Evolutionary conservation across 1,284 basidiomycete genomes (phyloP).

Genomic region (Schizophyllum amplum): DNA sequence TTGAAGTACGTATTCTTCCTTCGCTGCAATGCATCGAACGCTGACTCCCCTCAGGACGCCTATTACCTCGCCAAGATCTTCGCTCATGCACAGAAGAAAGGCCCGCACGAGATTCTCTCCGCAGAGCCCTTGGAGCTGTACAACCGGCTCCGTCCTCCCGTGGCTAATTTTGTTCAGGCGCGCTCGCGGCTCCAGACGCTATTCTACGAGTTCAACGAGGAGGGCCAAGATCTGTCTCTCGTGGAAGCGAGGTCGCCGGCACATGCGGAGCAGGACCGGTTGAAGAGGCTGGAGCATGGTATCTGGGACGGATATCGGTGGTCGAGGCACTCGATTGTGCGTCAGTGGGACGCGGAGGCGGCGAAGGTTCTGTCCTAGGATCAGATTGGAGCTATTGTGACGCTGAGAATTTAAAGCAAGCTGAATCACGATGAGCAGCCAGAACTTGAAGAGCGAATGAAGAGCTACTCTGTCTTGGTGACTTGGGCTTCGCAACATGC

Average conservation of each 20-base stretch:
- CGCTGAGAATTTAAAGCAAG: no score
- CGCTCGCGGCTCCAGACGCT: not conserved
- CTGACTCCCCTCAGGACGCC: not conserved
- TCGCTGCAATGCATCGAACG: not conserved
- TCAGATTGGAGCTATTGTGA: no score
- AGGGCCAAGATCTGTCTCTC: not conserved
- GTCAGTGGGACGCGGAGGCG: no score
- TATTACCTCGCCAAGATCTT: not conserved
- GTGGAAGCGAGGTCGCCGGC: not conserved
- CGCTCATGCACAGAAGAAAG: not conserved
- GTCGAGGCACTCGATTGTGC: not conserved
- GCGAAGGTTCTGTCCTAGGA: no score
- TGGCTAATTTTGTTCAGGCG: not conserved
- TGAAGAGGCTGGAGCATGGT: not conserved
- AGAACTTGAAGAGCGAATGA: no score
- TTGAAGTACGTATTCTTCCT: constrained; percentile 23
- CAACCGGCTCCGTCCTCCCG: not conserved
- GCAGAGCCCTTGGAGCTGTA: not conserved
- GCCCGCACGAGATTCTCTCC: not conserved
- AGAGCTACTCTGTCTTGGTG: no score
- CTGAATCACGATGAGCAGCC: no score
- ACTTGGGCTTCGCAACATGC: no score
- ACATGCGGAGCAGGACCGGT: not conserved
- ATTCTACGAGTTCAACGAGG: not conserved
- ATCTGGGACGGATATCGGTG: not conserved